Base-by-base conservation (phyloP, 1,284 basidiomycete species). In the Vanrija humicola region DNA sequence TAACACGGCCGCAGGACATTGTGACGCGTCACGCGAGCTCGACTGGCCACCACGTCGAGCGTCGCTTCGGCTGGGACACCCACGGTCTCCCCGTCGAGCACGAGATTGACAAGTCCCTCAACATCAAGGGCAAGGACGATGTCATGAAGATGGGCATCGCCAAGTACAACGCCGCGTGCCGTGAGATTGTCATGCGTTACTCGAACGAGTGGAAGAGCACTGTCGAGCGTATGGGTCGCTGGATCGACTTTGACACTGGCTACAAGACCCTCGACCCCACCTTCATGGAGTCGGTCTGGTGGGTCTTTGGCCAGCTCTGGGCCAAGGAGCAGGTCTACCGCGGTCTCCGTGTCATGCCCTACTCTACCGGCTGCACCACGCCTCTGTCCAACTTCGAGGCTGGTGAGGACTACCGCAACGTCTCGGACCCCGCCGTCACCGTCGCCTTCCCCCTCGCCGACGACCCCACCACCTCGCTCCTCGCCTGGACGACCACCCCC, bases 181-280 rank as follows among this genome's bases (percentile, higher is more conserved):
- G 93, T 42, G 85, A 87, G 59, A 98, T 98, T 74, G 96, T 99
- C 70, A 98, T 99, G 94, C 85, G 93, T 44, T 98, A 98, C 75
- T 84, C 94, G 6, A 81, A 82, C 15, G 94, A 98, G 74, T 99
- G 96, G 96, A 85, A 91, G 56, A 70, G 79, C 39, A 98, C 93
- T 6, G 95, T 99, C 56, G 95, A 97, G 77, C 86, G 96, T 61
- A 95, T 98, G 87, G 96, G 95, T 40, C 85, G 96, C 61, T 99
- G 96, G 96, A 98, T 99, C 78, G 96, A 98, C 78, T 99, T 98
- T 71, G 96, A 99, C 79, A 90, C 96, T 65, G 96, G 96, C 66
- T 99, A 99, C 84, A 98, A 97, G 80, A 99, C 96, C 14, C 83
- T 98, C 62, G 90, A 98, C 74, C 78, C 86, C 6, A 81, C 84